Conservation (phyloP, 2,329 filamentous ascomycete species). For the Aspergillus sp. region DNA sequence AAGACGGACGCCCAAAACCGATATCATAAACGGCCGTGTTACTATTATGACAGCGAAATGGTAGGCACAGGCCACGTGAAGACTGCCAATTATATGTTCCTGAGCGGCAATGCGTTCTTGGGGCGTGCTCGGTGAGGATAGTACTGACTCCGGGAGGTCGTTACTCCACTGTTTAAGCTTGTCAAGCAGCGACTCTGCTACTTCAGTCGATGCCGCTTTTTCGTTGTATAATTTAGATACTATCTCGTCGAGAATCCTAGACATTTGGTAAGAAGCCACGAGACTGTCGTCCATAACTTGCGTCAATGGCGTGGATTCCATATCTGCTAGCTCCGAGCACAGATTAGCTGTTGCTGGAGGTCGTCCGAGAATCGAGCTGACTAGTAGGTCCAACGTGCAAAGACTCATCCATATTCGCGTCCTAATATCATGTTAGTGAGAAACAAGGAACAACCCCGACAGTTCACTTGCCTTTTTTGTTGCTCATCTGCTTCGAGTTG, state of each 20-base stretch:
- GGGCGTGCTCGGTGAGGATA: conserved; percentile 19
- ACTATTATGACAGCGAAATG: conserved; percentile 61
- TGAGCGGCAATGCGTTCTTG: conserved; percentile 22
- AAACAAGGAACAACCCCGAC: neutral
- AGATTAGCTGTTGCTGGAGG: conserved; percentile 35
- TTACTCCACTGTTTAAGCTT: conserved; percentile 50
- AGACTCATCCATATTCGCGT: conserved; percentile 50
- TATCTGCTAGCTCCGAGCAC: conserved; percentile 23
- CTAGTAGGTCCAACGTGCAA: conserved; percentile 49
- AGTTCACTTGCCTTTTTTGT: conserved; percentile 18
- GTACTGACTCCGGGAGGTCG: conserved; percentile 40
- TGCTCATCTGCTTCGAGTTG: conserved; percentile 17
- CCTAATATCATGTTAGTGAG: conserved; percentile 23
- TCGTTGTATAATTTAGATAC: conserved; percentile 46
- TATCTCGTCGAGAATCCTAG: conserved; percentile 48
- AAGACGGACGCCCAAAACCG: conserved; percentile 44
- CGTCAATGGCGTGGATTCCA: conserved; percentile 20
- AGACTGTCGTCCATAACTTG: conserved; percentile 33
- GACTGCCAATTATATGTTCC: conserved; percentile 48
- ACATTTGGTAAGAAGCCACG: conserved; percentile 44
- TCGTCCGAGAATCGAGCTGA: conserved; percentile 51
- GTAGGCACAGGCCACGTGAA: conserved; percentile 59
- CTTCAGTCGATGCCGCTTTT: conserved; percentile 28
- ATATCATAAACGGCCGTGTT: conserved; percentile 57
- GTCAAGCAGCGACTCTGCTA: conserved; percentile 43